Conservation (phyloP, 31 red algal genomes). For the Odonthalia washingtoniensis region DNA sequence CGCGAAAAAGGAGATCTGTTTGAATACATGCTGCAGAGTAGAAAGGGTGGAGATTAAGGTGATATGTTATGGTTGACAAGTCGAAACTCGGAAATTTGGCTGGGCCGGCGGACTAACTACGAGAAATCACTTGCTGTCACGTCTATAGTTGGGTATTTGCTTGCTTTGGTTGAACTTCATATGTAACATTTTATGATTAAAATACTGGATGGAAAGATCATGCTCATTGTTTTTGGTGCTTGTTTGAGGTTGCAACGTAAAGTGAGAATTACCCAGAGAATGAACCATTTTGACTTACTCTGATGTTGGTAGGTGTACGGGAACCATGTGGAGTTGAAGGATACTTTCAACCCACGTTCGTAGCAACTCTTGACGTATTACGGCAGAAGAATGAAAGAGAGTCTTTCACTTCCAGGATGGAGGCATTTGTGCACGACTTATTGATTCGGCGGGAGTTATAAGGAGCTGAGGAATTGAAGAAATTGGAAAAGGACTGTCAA, state of each 20-base stretch:
- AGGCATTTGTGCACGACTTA: neutral
- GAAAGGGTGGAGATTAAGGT: constrained; percentile 83
- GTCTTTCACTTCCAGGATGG: neutral
- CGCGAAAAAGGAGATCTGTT: neutral
- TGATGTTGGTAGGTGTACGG: constrained; percentile 93
- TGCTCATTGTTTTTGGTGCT: constrained; percentile 99
- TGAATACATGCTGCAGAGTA: constrained; percentile 94
- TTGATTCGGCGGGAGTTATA: neutral
- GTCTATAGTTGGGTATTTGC: constrained; percentile 96
- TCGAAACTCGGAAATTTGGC: constrained; percentile 98
- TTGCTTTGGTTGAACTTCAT: constrained; percentile 96
- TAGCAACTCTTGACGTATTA: neutral
- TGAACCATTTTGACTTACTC: constrained; percentile 96
- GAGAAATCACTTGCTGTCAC: constrained; percentile 93
- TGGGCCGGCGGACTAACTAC: constrained; percentile 93
- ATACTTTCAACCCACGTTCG: constrained; percentile 28
- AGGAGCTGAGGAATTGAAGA: neutral
- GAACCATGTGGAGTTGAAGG: constrained; percentile 62
- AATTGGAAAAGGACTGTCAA: neutral
- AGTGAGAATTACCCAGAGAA: constrained; percentile 98
- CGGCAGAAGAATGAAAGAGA: neutral
- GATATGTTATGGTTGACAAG: constrained; percentile 96
- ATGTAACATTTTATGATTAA: constrained; percentile 95
- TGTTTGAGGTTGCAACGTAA: constrained; percentile 98
- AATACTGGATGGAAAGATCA: constrained; percentile 82